phyloP scores from a whole-genome alignment of 495 filamentous ascomycete genomes.

The Evernia prunastri region DNA sequence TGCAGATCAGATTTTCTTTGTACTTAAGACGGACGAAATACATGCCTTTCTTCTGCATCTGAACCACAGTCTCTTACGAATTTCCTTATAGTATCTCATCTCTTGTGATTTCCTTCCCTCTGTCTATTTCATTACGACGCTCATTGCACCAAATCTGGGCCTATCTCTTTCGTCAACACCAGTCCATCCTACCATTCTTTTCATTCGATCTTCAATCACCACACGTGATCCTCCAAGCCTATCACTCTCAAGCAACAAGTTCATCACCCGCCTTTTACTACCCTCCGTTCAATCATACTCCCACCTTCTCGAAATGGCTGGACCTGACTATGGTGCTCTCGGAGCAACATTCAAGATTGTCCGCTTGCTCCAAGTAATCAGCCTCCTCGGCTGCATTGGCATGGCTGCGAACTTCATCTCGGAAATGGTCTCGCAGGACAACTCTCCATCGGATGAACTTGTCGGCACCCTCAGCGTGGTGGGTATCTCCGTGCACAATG shows the following conservation, averaged over 20 bases:
- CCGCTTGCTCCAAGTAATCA: constrained; percentile 62
- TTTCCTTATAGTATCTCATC: constrained; percentile 20
- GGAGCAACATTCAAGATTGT: constrained; percentile 70
- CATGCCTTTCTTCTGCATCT: constrained; percentile 19
- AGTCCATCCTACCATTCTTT: constrained; percentile 1
- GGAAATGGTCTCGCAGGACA: constrained; percentile 58
- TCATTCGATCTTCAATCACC: neutral
- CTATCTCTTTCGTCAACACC: neutral
- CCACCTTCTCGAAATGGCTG: constrained; percentile 36
- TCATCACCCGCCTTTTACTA: neutral
- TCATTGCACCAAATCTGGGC: constrained; percentile 20
- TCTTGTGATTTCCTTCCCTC: constrained; percentile 18
- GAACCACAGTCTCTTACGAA: constrained; percentile 13
- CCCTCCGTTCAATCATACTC: neutral
- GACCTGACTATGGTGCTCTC: constrained; percentile 61
- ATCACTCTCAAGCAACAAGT: neutral
- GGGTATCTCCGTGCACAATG: constrained; percentile 34
- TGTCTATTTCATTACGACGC: constrained; percentile 27
- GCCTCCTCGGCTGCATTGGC: constrained; percentile 73
- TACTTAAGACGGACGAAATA: constrained; percentile 25
- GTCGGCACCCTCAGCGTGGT: constrained; percentile 75
- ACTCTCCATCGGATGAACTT: constrained; percentile 61
- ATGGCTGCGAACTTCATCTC: constrained; percentile 77
- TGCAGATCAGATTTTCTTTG: constrained; percentile 5
- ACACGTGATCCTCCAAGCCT: neutral